Evolutionary conservation across 2,329 filamentous ascomycete genomes (phyloP), one percentile per base, ranked within the genome.

Genomic region (Arthrobotrys entomopaga): DNA sequence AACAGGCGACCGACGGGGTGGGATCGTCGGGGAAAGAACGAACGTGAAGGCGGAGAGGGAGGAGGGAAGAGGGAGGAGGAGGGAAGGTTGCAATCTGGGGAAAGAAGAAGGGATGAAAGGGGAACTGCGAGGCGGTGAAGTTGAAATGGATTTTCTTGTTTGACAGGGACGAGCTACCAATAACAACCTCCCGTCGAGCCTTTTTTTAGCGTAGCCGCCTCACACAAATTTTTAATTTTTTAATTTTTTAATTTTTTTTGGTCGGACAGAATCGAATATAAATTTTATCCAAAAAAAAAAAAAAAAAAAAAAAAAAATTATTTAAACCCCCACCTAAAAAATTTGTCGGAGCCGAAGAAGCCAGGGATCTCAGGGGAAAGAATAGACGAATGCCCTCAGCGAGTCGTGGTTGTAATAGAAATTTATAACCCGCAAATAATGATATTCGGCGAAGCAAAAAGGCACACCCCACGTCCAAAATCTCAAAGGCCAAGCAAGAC

Each of bases 91-190:
- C 40, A 56, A 40, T 70, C 58, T 70, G 65, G 65, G 58, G 65
- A 70, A 70, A n/a, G 29, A 40, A 58, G 65, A 52, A 49, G 43
- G 42, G 52, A 60, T 67, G 65, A 69, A 69, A 69, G 65, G 65
- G 65, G 57, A 61, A 49, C 22, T 34, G 20, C 34, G 19, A 46
- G n/a, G 26, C n/a, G 6, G 26, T 42, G 63, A 59, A 26, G 63
- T 38, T 20, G 22, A 29, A 54, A 16, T 19, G 29, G 38, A 29
- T 24, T 38, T 38, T 40, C 16, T 57, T 22, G 56, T 59, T 59
- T 59, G 56, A n/a, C 56, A 59, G 54, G 34, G 56, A 34, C 53
- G 2, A 57, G 53, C 53, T 57, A 7, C 34, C 42, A 34, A 34
- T 46, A 46, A n/a, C 5, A 34, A 34, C 29, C 6, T 34, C 29